These are phyloP conservation scores for Salinomyces thailandicus DNA, from an alignment of 2,329 filamentous ascomycete genomes.

Conservation along the genomic window DNA sequence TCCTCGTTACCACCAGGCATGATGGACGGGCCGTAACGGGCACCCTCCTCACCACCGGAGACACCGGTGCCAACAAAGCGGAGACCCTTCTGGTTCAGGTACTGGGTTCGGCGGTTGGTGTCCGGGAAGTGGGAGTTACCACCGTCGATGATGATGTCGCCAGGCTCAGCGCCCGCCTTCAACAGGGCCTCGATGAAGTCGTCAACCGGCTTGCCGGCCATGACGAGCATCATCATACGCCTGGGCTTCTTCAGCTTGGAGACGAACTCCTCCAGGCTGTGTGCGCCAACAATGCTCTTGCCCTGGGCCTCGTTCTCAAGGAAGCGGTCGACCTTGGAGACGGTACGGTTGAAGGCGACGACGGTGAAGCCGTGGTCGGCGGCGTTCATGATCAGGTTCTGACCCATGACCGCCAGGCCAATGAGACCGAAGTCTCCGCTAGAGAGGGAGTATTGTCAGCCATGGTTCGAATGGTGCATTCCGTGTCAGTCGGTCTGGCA, in stretches of 20 bases:
- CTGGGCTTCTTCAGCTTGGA: constrained; percentile 95
- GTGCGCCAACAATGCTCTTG: constrained; percentile 89
- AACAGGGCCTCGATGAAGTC: constrained; percentile 97
- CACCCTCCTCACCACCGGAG: constrained; percentile 98
- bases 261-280: constrained; percentile 89
- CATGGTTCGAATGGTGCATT: background rate
- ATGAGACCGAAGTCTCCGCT: constrained; percentile 46
- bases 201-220: constrained; percentile 95
- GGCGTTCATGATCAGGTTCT: constrained; percentile 47
- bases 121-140: constrained; percentile 99
- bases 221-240: constrained; percentile 96
- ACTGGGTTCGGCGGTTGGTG: constrained; percentile 91
- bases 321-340: constrained; percentile 83
- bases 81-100: constrained; percentile 77
- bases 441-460: constrained; percentile 18
- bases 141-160: constrained; percentile 98
- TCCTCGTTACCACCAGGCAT: constrained; percentile 99
- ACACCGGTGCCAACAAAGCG: constrained; percentile 95
- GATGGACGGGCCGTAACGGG: constrained; percentile 89
- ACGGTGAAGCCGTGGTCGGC: constrained; percentile 72
- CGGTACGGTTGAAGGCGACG: constrained; percentile 96
- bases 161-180: constrained; percentile 56
- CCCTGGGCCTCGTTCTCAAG: constrained; percentile 44
- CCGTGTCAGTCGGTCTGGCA: background rate
- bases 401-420: constrained; percentile 43